phyloP scores from a whole-genome alignment of 306 rosid genomes.

The Vicia sativa region DNA sequence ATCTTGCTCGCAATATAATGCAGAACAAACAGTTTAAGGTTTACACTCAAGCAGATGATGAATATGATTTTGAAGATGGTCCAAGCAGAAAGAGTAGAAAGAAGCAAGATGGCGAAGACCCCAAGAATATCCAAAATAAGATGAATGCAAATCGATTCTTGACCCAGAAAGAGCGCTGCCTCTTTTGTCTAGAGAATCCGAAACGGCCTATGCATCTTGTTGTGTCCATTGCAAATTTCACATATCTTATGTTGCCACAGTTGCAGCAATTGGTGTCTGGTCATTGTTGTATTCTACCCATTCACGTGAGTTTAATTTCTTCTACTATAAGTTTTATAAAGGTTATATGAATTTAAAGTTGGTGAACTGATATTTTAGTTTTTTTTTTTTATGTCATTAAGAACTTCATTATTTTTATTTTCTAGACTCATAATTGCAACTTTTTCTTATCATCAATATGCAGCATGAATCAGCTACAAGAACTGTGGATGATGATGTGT shows the following conservation, averaged over 20 bases:
- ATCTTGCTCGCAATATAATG: conserved; percentile 80
- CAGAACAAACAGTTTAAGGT: conserved; percentile 71
- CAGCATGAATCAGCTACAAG: conserved; percentile 93
- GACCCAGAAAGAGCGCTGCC: conserved; percentile 81
- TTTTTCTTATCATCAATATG: conserved; percentile 12
- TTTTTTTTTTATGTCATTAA: conserved; percentile 9
- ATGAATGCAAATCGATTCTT: conserved; percentile 47
- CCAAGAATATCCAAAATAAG: conserved; percentile 50
- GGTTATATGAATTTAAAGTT: conserved; percentile 22
- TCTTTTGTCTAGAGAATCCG: conserved; percentile 81
- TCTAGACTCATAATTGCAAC: conserved; percentile 2
- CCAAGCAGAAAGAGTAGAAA: conserved; percentile 63
- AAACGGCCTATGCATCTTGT: conserved; percentile 80
- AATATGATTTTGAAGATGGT: conserved; percentile 78
- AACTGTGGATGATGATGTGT: conserved; percentile 68
- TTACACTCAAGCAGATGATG: conserved; percentile 79
- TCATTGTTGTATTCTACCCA: conserved; percentile 89
- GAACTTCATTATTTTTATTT: conserved; percentile 5
- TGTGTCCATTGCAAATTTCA: conserved; percentile 75
- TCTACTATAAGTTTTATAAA: conserved; percentile 7
- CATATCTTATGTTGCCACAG: conserved; percentile 90
- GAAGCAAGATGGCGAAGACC: conserved; percentile 63
- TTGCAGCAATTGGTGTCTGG: conserved; percentile 84
- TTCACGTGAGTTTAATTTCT: conserved; percentile 63
- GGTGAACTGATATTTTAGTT: conserved; percentile 25